Conservation (phyloP, 2,329 filamentous ascomycete genomes). For the Plenodomus tracheiphilus region DNA sequence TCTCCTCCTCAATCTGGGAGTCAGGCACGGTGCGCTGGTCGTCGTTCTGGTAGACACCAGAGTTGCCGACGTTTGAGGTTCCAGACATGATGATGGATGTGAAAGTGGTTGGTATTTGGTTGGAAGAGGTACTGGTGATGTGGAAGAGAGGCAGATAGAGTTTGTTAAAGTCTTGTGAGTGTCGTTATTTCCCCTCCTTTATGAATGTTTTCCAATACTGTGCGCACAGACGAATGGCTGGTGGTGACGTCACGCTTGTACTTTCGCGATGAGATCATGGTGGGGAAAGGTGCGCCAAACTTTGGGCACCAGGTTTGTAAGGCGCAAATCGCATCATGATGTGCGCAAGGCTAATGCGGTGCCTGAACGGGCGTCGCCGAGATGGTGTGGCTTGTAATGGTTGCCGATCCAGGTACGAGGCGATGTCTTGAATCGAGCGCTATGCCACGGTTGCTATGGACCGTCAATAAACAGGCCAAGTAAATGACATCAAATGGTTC, state of each 20-base stretch:
- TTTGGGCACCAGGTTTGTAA: slow-evolving; percentile 10
- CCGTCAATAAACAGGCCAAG: no score
- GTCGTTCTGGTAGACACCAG: slow-evolving; percentile 70
- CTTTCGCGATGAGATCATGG: slow-evolving; percentile 25
- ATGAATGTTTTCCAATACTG: slow-evolving; percentile 10
- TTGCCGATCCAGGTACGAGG: no score
- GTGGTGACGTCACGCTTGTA: slow-evolving; percentile 19
- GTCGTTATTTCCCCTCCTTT: slow-evolving; percentile 6
- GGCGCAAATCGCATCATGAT: slow-evolving; percentile 11
- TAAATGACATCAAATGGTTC: no score
- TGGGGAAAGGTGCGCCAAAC: slow-evolving; percentile 24
- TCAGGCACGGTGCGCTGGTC: slow-evolving; percentile 71
- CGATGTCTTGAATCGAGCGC: no score
- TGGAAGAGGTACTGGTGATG: slow-evolving; percentile 1
- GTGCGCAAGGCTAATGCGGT: slow-evolving; percentile 7
- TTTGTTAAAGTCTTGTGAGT: background rate
- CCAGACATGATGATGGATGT: slow-evolving; percentile 50
- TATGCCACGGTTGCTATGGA: background rate
- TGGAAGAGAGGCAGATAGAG: slow-evolving; percentile 1
- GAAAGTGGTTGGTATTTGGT: slow-evolving; percentile 4
- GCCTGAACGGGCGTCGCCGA: slow-evolving; percentile 2
- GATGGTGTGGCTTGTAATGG: slow-evolving; percentile 3
- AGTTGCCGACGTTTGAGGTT: slow-evolving; percentile 68
- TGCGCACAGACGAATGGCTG: slow-evolving; percentile 10
- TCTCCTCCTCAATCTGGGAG: slow-evolving; percentile 56